Evolutionary conservation across 1,284 basidiomycete species (phyloP), one percentile per base, ranked within the genome.

Genomic region (Malassezia brasiliensis): DNA sequence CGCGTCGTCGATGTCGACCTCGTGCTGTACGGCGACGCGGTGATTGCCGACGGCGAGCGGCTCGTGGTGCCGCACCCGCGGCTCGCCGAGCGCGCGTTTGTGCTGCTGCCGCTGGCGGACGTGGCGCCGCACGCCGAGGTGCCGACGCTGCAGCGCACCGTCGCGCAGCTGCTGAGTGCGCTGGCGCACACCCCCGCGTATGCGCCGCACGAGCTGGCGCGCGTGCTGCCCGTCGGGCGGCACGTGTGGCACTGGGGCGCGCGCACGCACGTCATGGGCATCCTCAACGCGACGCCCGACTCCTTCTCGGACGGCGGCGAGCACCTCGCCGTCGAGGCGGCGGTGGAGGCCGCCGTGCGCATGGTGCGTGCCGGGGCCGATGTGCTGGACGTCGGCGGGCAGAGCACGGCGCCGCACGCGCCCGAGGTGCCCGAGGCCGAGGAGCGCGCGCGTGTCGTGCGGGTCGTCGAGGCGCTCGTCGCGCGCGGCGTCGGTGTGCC

Each of bases 211-310:
- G 61, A 56, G 6, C 51, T 52, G n/a, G 17, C 41, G 15, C 55
- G 55, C 19, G 50, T 52, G 11, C 20, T 39, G 30, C 38, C 55
- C 10, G 9, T 52, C 10, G 34, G 19, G 5, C 0, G 12, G 5
- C 6, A n/a, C 9, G 2, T 39, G 37, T 68, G 69, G 67, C 52
- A 56, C 11, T 72, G 71, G 69, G 67, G 64, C 11, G 52, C 54
- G 17, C 53, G 63, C 62, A 90, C 88, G 1, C 81, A 82, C 56
- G 76, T 96, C 56, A 98, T 98, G 94, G 87, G 86, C 0, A 96
- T 90, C 5, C 81, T 98, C 63, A 96, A 98, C 72, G 82, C 83
- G 3, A 98, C 94, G 0, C 94, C 94, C 1, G 91, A 99, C 76
- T 96, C 90, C 0, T 98, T 98, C 77, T 96, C 91, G 0, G 90